phyloP scores from a whole-genome alignment of 805 yeast genomes.

The Candida yuanshanica region DNA sequence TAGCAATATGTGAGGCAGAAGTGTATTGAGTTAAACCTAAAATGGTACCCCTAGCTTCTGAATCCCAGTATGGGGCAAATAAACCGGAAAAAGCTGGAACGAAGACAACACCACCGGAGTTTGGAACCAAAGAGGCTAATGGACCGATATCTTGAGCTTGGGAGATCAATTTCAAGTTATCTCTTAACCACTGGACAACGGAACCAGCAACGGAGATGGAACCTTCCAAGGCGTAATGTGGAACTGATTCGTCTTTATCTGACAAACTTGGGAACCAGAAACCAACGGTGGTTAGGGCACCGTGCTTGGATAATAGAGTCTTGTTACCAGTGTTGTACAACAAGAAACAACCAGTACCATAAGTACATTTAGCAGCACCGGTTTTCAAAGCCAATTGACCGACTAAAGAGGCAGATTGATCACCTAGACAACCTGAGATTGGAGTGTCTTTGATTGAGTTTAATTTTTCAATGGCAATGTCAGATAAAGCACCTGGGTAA shows the following conservation, averaged over 20 bases:
- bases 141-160: conserved; percentile 87
- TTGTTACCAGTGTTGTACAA: conserved; percentile 79
- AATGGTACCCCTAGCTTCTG: conserved; percentile 87
- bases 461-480: conserved; percentile 45
- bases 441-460: conserved; percentile 56
- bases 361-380: conserved; percentile 91
- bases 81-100: conserved; percentile 94
- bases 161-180: conserved; percentile 77
- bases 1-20: conserved; percentile 84
- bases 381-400: conserved; percentile 83
- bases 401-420: conserved; percentile 88
- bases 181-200: conserved; percentile 89
- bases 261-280: conserved; percentile 76
- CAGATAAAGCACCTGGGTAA: conserved; percentile 43
- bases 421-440: conserved; percentile 87
- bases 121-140: conserved; percentile 72
- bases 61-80: conserved; percentile 95
- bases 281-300: conserved; percentile 85
- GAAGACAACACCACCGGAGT: conserved; percentile 88
- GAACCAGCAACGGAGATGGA: conserved; percentile 96
- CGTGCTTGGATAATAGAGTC: conserved; percentile 68
- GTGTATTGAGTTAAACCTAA: conserved; percentile 91
- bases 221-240: conserved; percentile 90
- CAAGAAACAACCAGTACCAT: conserved; percentile 93
- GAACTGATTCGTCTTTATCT: conserved; percentile 35